Conservation (phyloP, 768 basidiomycete genomes). For the Infundibulicybe gibba region DNA sequence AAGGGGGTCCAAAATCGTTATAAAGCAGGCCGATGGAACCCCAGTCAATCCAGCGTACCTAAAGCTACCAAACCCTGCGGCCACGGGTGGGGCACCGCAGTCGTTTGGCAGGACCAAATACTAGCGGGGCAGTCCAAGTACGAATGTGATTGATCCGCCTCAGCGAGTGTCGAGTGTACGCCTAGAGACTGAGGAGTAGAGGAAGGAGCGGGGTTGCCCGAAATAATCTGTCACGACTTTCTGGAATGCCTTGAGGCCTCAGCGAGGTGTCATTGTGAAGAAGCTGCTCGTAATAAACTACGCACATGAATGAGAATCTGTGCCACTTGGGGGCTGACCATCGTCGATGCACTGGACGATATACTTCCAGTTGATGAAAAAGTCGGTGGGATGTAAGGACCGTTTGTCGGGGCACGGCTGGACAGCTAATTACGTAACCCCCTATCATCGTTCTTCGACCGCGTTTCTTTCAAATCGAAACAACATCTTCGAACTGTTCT, state of each 20-base stretch:
- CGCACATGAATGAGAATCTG: constrained; percentile 26
- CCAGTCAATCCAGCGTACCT: constrained; percentile 60
- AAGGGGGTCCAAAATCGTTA: constrained; percentile 40
- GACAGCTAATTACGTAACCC: too few species aligned
- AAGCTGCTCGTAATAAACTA: constrained; percentile 39
- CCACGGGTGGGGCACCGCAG: constrained; percentile 35
- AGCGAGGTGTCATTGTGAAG: constrained; percentile 35
- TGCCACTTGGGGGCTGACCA: constrained; percentile 16
- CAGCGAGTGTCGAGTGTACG: constrained; percentile 43
- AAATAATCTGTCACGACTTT: constrained; percentile 38
- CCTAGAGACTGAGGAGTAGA: constrained; percentile 57
- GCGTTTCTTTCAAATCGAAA: too few species aligned
- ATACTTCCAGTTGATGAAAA: too few species aligned
- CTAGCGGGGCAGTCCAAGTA: constrained; percentile 31
- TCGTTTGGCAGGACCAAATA: constrained; percentile 34
- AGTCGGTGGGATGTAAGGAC: too few species aligned
- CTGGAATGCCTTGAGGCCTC: constrained; percentile 39
- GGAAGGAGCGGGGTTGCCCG: constrained; percentile 41
- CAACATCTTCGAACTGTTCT: too few species aligned
- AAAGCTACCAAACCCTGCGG: constrained; percentile 37
- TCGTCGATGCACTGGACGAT: too few species aligned
- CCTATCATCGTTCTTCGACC: too few species aligned
- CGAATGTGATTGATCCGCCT: constrained; percentile 23
- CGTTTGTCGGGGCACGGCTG: too few species aligned
- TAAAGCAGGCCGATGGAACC: constrained; percentile 63